phyloP scores from a whole-genome alignment of 805 yeast species.

The Kluyveromyces starmeri region DNA sequence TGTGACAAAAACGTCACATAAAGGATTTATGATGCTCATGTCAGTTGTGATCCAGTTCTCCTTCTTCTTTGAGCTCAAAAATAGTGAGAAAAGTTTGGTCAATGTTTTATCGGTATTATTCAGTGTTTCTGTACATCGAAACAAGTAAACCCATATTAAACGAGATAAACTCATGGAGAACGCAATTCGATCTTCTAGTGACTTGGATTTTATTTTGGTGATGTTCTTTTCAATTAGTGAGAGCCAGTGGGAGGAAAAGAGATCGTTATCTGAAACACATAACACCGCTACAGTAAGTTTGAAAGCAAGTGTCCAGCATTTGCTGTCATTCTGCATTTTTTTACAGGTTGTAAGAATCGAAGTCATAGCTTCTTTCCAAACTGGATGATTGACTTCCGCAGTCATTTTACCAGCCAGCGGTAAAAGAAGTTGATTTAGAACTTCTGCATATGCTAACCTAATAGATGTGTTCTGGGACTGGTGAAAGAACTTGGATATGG shows the following conservation, averaged over 20 bases:
- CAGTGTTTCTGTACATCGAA: conserved; percentile 78
- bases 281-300: conserved; percentile 63
- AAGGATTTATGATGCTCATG: conserved; percentile 46
- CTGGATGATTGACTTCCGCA: conserved; percentile 93
- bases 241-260: conserved; percentile 69
- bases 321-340: conserved; percentile 36
- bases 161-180: conserved; percentile 61
- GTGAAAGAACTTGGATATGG: conserved; percentile 75
- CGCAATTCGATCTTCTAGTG: conserved; percentile 40
- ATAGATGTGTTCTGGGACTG: conserved; percentile 57
- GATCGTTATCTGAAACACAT: conserved; percentile 70
- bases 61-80: conserved; percentile 51
- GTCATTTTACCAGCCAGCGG: conserved; percentile 81
- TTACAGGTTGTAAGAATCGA: conserved; percentile 44
- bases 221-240: conserved; percentile 52
- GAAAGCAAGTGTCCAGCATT: conserved; percentile 59
- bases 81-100: conserved; percentile 48
- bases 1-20: conserved; percentile 66
- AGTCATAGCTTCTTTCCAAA: conserved; percentile 79
- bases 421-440: conserved; percentile 59
- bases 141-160: conserved; percentile 82
- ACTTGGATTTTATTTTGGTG: conserved; percentile 58
- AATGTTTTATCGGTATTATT: conserved; percentile 78
- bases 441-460: conserved; percentile 76
- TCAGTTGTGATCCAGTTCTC: conserved; percentile 74